phyloP scores from a whole-genome alignment of 31 red algal species.

The Asparagopsis taxiformis region DNA sequence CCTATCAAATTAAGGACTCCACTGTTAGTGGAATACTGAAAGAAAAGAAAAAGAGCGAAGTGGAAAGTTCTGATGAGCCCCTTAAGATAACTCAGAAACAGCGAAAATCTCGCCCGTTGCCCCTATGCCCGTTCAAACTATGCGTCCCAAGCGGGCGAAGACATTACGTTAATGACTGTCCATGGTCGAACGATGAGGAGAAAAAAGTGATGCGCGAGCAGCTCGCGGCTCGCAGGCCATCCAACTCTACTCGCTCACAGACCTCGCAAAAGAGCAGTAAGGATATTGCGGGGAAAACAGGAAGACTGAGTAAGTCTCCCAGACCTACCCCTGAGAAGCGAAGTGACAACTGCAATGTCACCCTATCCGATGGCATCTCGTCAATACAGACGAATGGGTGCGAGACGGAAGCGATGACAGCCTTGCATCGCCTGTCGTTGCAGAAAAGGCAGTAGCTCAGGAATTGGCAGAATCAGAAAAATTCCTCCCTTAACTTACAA shows the following conservation, averaged over 20 bases:
- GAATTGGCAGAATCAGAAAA: conserved; percentile 2
- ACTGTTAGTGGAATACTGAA: neutral
- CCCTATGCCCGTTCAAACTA: conserved; percentile 3
- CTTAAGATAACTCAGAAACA: neutral
- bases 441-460: conserved; percentile 12
- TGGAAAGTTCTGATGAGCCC: neutral
- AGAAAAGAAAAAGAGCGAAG: neutral
- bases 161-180: conserved; percentile 1
- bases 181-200: too few relatives aligned
- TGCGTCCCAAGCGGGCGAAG: conserved; percentile 9
- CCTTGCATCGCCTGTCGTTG: conserved; percentile 19
- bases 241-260: conserved; percentile 4
- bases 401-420: conserved; percentile 29
- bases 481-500: neutral
- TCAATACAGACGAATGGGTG: neutral
- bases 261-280: neutral
- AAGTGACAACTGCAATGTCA: neutral
- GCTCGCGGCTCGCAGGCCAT: too few relatives aligned
- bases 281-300: neutral
- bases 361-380: conserved; percentile 1
- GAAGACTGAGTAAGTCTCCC: too few relatives aligned
- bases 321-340: neutral
- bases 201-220: too few relatives aligned
- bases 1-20: neutral
- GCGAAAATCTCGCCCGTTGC: neutral